phyloP scores from a whole-genome alignment of 768 basidiomycete species.

The Mycena haematopus region DNA sequence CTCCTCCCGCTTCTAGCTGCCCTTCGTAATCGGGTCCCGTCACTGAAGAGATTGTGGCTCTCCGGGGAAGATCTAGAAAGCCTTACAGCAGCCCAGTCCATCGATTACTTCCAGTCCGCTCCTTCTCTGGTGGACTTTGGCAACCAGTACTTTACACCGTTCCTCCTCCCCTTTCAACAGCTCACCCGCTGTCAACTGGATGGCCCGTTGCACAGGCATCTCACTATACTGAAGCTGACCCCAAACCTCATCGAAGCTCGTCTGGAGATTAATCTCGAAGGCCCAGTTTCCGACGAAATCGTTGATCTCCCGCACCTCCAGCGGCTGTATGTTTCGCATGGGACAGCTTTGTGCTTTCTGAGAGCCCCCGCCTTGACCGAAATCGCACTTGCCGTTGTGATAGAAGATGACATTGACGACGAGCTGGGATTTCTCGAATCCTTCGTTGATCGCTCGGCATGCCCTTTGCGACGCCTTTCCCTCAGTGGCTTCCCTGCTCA shows the following conservation, averaged over 20 bases:
- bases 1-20: neutral
- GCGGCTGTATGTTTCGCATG: neutral
- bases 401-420: neutral
- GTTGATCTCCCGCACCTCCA: neutral
- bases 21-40: neutral
- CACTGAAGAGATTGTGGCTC: slow-evolving; percentile 5
- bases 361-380: neutral
- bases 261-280: neutral
- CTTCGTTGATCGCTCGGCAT: neutral
- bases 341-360: neutral
- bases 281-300: neutral
- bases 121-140: neutral
- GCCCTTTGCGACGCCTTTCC: neutral
- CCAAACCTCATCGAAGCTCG: neutral
- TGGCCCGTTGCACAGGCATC: neutral
- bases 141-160: neutral
- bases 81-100: neutral
- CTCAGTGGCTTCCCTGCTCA: neutral
- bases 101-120: neutral
- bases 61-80: neutral
- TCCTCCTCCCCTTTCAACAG: no score
- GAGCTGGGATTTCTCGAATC: neutral
- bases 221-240: neutral
- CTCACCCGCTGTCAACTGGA: neutral
- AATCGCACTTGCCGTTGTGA: neutral